These are phyloP conservation scores for Ceratonia siliqua DNA, from an alignment of 306 rosid species.

Conservation along the genomic window DNA sequence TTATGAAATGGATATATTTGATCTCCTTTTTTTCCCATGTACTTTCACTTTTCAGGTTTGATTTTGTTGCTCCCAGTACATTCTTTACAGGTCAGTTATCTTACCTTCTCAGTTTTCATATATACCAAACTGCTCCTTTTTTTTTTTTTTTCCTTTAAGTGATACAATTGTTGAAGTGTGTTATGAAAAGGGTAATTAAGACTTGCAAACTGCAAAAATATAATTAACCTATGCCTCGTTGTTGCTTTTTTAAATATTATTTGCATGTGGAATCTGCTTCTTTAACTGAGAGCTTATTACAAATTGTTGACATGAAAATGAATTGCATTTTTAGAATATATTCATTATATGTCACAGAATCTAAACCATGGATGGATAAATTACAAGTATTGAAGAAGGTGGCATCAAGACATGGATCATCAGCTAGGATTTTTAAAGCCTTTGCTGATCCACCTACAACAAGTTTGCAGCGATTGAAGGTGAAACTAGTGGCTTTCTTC, in stretches of 20 bases:
- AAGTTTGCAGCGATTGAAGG: conserved; percentile 97
- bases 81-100: conserved; percentile 66
- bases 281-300: not conserved
- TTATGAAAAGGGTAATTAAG: conserved; percentile 3
- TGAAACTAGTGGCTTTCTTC: conserved; percentile 20
- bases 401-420: conserved; percentile 57
- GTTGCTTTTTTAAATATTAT: not conserved
- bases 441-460: conserved; percentile 99
- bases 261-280: not conserved
- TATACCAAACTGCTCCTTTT: not conserved
- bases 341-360: conserved; percentile 41
- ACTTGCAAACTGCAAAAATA: not conserved
- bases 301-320: not conserved
- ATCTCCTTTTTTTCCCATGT: not conserved
- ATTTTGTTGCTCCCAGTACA: conserved; percentile 87
- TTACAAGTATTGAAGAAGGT: conserved; percentile 56
- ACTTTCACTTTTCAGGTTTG: conserved; percentile 58
- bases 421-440: conserved; percentile 86
- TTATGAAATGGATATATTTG: not conserved
- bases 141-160: not conserved
- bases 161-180: not conserved
- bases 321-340: not conserved
- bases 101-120: not conserved
- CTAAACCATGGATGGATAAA: conserved; percentile 93
- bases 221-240: not conserved